Base-by-base conservation (phyloP, 257 asterid genomes). In the Ballota nigra region DNA sequence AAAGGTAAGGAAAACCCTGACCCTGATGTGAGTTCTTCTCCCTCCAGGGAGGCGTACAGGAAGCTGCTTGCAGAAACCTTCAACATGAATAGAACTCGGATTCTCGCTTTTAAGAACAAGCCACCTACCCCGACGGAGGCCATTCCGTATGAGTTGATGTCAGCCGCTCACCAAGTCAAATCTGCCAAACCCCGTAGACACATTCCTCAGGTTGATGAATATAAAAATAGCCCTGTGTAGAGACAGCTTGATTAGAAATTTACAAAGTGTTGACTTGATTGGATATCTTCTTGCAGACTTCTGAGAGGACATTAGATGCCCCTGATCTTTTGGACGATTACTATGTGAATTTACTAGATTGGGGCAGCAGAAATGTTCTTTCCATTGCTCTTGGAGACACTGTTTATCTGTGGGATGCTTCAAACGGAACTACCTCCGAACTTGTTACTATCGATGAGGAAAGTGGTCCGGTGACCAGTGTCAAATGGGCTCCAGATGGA, bases 1-100 rank as follows among this genome's bases (percentile, higher is more conserved):
- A 86, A 87, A 83, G 96, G 89, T 83, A 89, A 91, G 92, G 92
- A 87, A 77, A 89, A n/a, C n/a, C n/a, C n/a, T n/a, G n/a, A 89
- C 33, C 91, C 97, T n/a, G 74, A 87, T n/a, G 80, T 31, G 8
- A 57, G 26, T 40, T 82, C 89, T 56, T 83, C 96, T 53, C 97
- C 96, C 5, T 82, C 97, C 66, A 82, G 88, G 31, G 96, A 91
- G 69, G 95, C 92, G 13, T 91, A 87, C 73, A 76, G 86, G 79
- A 89, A 89, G 79, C 86, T 80, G 66, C 92, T 89, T 38, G 97
- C 91, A 1, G 97, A 92, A 51, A 85, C 89, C 59, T 85, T 89
- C 80, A 86, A 86, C 86, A 89, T 92, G 93, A 87, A 86, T 73
- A 72, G 93, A 80, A 79, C 95, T 4, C 84, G 96, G 66, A 86